Evolutionary conservation across 192 early-diverging fungal genomes (phyloP), one percentile per base, ranked within the genome.

Genomic region (Umbelopsis ramanniana): DNA sequence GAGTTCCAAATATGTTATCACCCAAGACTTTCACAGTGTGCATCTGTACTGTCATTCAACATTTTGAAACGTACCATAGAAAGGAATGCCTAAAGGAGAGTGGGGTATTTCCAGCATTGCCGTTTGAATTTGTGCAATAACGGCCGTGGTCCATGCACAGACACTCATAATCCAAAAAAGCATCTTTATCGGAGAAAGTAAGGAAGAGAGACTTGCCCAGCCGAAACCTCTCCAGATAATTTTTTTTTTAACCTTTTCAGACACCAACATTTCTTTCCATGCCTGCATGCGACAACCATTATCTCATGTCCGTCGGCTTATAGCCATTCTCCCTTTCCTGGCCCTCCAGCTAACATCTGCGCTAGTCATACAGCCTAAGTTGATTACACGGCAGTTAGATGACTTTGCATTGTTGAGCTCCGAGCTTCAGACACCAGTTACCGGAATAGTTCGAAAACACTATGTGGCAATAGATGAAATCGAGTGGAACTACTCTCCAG

Each of bases 401-500:
- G 57, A 63, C 57, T 63, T 63, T 35, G 15, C 29, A 2, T 17
- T 63, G 33, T 14, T 63, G 29, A 63, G 57, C 29, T 63, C 57
- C 29, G 76, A 78, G 47, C 23, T 78, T 21, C 15, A 70, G 14
- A 46, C 63, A 47, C 23, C 45, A 15, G 22, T 22, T 15, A 63
- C 46, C 5, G 77, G 77, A 6, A 63, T 19, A 45, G 67, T 47
- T 3, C 46, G 73, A 11, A 74, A 63, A 14, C 74, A 74, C 46
- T 73, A 74, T 54, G 43, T 79, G 40, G 70, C 69, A 15, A 66
- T 70, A 22, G 77, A 79, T 19, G 57, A 79, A 53, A 52, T 74
- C 12, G 40, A 68, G 45, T 79, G 77, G 77, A 66, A 74, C 23
- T 79, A 71, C 35, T 33, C 45, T 14, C 71, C 71, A 37, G 46